Conservation (phyloP, 2,329 filamentous ascomycete species). For the Sclerotinia minor region DNA sequence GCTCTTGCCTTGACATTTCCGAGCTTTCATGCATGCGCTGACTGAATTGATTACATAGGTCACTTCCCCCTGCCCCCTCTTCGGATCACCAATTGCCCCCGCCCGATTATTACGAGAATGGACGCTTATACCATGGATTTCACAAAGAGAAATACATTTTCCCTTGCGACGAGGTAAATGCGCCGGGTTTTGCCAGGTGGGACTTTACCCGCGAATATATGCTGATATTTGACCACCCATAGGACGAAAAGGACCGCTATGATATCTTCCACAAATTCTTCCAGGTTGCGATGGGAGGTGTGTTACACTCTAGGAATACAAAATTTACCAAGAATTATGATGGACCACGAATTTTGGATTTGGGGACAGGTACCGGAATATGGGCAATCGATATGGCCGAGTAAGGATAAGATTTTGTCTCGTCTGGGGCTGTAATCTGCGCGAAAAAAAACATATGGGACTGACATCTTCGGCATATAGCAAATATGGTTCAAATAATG, state of each 20-base stretch:
- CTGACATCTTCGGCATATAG: constrained; percentile 24
- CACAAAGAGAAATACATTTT: constrained; percentile 70
- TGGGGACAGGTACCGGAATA: constrained; percentile 87
- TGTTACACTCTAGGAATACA: constrained; percentile 45
- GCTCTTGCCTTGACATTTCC: background rate
- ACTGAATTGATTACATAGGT: constrained; percentile 30
- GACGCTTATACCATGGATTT: constrained; percentile 68
- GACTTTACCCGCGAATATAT: constrained; percentile 1
- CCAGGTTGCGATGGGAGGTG: constrained; percentile 58
- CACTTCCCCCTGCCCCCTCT: constrained; percentile 25
- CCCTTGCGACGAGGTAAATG: constrained; percentile 70
- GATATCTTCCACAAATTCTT: constrained; percentile 83
- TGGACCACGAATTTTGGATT: constrained; percentile 54
- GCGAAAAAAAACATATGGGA: background rate
- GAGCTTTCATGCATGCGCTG: background rate
- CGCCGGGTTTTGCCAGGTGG: background rate
- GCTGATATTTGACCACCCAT: constrained; percentile 30
- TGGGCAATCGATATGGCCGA: constrained; percentile 88
- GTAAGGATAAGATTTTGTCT: constrained; percentile 48
- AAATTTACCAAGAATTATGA: constrained; percentile 37
- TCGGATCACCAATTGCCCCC: constrained; percentile 30
- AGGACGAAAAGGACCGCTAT: constrained; percentile 73
- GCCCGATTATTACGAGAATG: constrained; percentile 60
- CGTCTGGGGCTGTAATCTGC: background rate
- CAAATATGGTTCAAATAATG: constrained; percentile 20